These are phyloP conservation scores for Yarrowia bubula DNA, from an alignment of 805 yeast species.

Conservation along the genomic window DNA sequence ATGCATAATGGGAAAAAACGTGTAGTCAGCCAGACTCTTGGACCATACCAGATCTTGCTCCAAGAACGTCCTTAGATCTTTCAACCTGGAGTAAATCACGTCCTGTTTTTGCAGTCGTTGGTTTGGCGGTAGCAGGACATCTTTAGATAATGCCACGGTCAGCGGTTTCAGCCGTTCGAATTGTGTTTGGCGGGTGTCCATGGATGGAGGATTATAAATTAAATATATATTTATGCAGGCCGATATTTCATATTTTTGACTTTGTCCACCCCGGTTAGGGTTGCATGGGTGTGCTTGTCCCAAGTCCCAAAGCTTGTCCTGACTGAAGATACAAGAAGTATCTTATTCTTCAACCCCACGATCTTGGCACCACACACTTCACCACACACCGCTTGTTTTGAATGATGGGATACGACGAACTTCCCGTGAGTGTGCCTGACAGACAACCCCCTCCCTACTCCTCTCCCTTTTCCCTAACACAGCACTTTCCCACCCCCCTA, in stretches of 20 bases:
- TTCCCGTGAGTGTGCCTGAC: conserved; percentile 23
- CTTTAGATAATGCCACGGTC: background rate
- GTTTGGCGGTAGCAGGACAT: background rate
- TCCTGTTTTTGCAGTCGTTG: conserved; percentile 16
- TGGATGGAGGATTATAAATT: background rate
- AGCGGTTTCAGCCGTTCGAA: background rate
- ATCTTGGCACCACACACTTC: conserved; percentile 1
- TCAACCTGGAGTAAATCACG: background rate
- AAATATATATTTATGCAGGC: background rate
- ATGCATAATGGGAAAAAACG: conserved; percentile 26
- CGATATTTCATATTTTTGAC: background rate
- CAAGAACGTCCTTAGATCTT: background rate
- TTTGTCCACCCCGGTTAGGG: conserved; percentile 16
- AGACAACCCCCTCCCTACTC: background rate
- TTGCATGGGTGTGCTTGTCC: background rate
- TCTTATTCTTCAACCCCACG: background rate
- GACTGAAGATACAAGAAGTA: background rate
- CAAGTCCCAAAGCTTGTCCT: background rate
- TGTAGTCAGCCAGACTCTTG: conserved; percentile 24
- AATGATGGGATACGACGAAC: conserved; percentile 26
- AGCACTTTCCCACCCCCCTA: conserved; percentile 26
- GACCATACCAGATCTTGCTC: conserved; percentile 10
- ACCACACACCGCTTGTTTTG: background rate
- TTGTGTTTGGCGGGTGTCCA: background rate
- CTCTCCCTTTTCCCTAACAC: conserved; percentile 17